Evolutionary conservation across 495 filamentous ascomycete genomes (phyloP), one percentile per base, ranked within the genome.

Genomic region (Stereocaulon alpinum): DNA sequence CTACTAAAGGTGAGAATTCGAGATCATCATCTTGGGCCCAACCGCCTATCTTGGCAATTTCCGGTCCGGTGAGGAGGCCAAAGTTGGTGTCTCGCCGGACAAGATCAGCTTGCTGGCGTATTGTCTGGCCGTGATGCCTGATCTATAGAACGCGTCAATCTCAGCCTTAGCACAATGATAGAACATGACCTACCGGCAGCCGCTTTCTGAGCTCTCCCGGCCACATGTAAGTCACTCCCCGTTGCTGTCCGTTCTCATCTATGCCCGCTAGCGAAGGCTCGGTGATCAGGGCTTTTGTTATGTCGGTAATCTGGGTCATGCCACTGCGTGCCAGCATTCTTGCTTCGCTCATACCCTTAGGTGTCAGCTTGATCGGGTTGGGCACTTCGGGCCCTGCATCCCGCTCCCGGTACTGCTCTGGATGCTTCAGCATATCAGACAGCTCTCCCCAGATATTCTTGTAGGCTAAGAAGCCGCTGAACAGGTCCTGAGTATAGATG

Each of bases 391-490:
- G 29, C 32, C 43, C 18, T 27, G 42, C 47, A 15, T 59, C 49
- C n/a, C 49, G 32, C 32, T 56, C 52, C n/a, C 58, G 58, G 40
- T 63, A 63, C 6, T 48, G 44, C 9, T 57, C 57, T 3, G 61
- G 48, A 18, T 32, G 22, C 52, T 63, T 62, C 47, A 63, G 42
- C 27, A 63, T 63, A 18, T 61, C 59, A 1, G 61, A 61, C 12
- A 63, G 58, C 40, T 59, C 57, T 34, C 44, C 37, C 22, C 57
- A 51, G 27, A 59, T 58, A 34, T 64, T 50, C 47, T 64, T 67
- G 66, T 70, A 72, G 9, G 58, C 66, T 60, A 72, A 67, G 29
- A 67, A 62, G n/a, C 68, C 70, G 45, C 66, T 64, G 59, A 72
- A 70, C 12, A 72, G 58, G 24, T 70, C 70, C 10, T 65, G 61